Evolutionary conservation across 2,329 filamentous ascomycete species (phyloP).

Genomic region (Coleophoma crateriformis): DNA sequence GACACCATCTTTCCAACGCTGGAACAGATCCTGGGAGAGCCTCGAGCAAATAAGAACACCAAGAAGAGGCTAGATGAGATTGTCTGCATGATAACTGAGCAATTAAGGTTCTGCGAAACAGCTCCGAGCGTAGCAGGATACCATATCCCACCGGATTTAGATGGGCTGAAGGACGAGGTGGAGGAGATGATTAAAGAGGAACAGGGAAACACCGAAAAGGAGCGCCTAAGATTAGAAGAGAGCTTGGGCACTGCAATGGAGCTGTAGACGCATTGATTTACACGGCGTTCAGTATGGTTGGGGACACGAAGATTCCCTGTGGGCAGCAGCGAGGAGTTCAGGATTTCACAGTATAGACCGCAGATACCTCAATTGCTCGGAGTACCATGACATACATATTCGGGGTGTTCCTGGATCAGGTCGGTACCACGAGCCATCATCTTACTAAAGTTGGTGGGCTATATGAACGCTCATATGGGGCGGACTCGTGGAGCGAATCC

Average conservation of each 20-base stretch:
- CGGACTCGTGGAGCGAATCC: no score
- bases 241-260: neutral
- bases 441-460: no score
- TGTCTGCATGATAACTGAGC: constrained; percentile 73
- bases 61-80: constrained; percentile 71
- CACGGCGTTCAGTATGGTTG: neutral
- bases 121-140: constrained; percentile 85
- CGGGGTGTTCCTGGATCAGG: no score
- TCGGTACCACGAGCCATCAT: no score
- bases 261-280: neutral
- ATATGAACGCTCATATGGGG: no score
- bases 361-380: no score
- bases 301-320: no score
- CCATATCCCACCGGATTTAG: constrained; percentile 72
- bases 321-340: no score
- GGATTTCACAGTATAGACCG: no score
- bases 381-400: no score
- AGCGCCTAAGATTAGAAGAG: neutral
- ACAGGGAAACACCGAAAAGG: constrained; percentile 50
- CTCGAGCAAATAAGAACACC: constrained; percentile 69
- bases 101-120: constrained; percentile 77
- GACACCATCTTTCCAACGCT: constrained; percentile 84
- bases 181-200: constrained; percentile 64
- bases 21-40: constrained; percentile 63
- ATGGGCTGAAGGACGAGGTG: constrained; percentile 61